Evolutionary conservation across 1,139 yeast genomes (phyloP).

Genomic region (Kodamaea fungicola): DNA sequence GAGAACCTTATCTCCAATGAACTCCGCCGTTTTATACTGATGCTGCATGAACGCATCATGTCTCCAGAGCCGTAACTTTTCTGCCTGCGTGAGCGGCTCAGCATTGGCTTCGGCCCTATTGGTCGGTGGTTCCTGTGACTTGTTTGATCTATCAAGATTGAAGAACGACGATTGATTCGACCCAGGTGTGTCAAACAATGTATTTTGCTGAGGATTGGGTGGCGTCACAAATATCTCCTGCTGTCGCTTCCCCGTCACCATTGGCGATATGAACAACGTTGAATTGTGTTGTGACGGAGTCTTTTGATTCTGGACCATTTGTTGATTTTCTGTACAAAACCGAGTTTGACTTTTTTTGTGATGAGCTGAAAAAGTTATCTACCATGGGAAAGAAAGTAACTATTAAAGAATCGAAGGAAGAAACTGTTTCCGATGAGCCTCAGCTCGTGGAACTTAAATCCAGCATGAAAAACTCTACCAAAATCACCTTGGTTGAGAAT

Average conservation of each 20-base stretch:
- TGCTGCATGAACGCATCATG: conserved; percentile 94
- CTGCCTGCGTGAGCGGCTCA: conserved; percentile 73
- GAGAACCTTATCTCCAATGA: conserved; percentile 85
- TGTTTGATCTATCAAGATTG: conserved; percentile 24
- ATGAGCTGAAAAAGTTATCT: background rate
- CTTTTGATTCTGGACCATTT: conserved; percentile 33
- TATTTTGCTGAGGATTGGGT: conserved; percentile 43
- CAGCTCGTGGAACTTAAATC: conserved; percentile 8
- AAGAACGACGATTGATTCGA: conserved; percentile 41
- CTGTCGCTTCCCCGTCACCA: conserved; percentile 41
- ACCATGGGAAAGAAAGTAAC: conserved; percentile 6
- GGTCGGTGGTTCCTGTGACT: conserved; percentile 14
- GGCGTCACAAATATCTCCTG: conserved; percentile 54
- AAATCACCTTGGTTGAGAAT: conserved; percentile 4
- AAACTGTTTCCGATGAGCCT: conserved; percentile 1
- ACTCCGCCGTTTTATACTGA: conserved; percentile 86
- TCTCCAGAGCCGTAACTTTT: conserved; percentile 84
- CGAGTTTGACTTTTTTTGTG: background rate
- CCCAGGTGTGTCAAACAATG: conserved; percentile 44
- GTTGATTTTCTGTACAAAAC: background rate
- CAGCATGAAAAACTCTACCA: conserved; percentile 8
- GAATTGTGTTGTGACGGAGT: conserved; percentile 55
- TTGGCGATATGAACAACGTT: conserved; percentile 60
- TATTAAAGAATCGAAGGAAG: background rate
- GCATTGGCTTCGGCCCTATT: conserved; percentile 5